A percentile compares a stretch with the other conserved stretches of the same genome.
phyloP scores from a whole-genome alignment of 2,329 filamentous ascomycete species.

The Aspergillus hiratsukae region DNA sequence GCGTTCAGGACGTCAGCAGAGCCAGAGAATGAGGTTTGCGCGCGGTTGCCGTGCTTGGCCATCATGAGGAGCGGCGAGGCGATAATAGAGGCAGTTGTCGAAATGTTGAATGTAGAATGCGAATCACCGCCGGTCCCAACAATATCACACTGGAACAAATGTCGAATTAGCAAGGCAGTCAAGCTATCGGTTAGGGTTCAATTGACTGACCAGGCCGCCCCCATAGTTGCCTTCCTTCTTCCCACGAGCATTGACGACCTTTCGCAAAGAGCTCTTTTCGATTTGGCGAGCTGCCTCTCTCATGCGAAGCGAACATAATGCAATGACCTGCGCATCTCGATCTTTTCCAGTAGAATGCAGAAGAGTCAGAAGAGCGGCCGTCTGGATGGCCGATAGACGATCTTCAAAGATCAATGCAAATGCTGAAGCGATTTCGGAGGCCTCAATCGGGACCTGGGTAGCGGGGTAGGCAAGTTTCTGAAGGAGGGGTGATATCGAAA shows the following conservation, averaged over 20 bases:
- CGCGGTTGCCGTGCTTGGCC: conserved; percentile 93
- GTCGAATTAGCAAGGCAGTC: conserved; percentile 2
- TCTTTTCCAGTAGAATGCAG: conserved; percentile 89
- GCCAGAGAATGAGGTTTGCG: conserved; percentile 91
- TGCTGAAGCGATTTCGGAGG: conserved; percentile 82
- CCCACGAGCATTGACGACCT: conserved; percentile 57
- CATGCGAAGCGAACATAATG: conserved; percentile 80
- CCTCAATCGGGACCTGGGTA: conserved; percentile 53
- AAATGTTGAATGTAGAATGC: conserved; percentile 98
- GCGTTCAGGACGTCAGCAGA: conserved; percentile 85
- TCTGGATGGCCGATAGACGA: conserved; percentile 80
- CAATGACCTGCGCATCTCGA: conserved; percentile 76
- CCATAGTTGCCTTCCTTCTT: conserved; percentile 68
- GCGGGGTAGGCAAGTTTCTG: conserved; percentile 44
- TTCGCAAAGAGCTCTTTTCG: conserved; percentile 58
- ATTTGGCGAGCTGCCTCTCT: conserved; percentile 70
- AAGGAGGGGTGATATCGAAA: conserved; percentile 47
- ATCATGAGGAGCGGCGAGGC: conserved; percentile 79
- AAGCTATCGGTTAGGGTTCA: background rate
- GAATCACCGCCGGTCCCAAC: conserved; percentile 95
- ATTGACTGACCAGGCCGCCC: conserved; percentile 70
- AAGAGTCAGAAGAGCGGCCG: conserved; percentile 79
- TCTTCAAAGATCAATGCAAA: conserved; percentile 90
- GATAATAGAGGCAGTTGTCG: conserved; percentile 88
- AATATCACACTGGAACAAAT: conserved; percentile 66